Evolutionary conservation across 2,329 filamentous ascomycete species (phyloP).

Genomic region (Alternaria ethzedia): DNA sequence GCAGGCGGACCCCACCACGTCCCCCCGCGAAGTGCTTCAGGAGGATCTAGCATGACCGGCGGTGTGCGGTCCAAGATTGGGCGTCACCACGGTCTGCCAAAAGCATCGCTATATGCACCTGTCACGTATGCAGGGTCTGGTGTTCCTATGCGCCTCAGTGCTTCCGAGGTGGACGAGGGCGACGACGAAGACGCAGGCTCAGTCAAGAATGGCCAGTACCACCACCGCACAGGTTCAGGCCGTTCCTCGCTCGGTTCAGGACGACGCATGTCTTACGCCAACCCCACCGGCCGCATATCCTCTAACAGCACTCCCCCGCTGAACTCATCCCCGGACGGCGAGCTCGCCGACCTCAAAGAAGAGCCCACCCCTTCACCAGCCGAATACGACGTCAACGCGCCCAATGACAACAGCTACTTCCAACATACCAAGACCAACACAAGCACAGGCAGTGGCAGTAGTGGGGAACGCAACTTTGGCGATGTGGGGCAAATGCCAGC

Average conservation of each 20-base stretch:
- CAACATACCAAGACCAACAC: slow-evolving; percentile 50
- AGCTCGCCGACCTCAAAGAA: slow-evolving; percentile 49
- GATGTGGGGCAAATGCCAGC: slow-evolving; percentile 58
- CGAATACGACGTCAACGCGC: slow-evolving; percentile 35
- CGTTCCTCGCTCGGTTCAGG: slow-evolving; percentile 66
- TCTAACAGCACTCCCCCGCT: slow-evolving; percentile 63
- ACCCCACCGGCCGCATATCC: slow-evolving; percentile 55
- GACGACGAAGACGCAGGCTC: slow-evolving; percentile 74
- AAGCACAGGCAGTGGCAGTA: slow-evolving; percentile 52
- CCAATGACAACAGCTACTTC: slow-evolving; percentile 50
- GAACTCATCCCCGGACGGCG: slow-evolving; percentile 38
- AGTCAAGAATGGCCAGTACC: slow-evolving; percentile 52
- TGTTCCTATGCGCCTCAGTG: slow-evolving; percentile 88
- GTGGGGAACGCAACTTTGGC: slow-evolving; percentile 59
- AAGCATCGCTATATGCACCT: slow-evolving; percentile 78
- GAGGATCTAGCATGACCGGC: slow-evolving; percentile 45
- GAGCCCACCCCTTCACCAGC: slow-evolving; percentile 57
- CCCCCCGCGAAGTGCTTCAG: slow-evolving; percentile 48
- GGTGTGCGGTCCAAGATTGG: slow-evolving; percentile 79
- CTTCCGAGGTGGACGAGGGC: slow-evolving; percentile 92
- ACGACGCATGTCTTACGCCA: slow-evolving; percentile 47
- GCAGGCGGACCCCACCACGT: slow-evolving; percentile 62
- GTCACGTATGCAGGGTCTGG: slow-evolving; percentile 78
- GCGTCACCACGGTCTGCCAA: slow-evolving; percentile 81
- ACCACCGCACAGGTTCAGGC: slow-evolving; percentile 75